Evolutionary conservation across 805 yeast species (phyloP), one percentile per base, ranked within the genome.

Genomic region (Zygoascus flipseniorum): DNA sequence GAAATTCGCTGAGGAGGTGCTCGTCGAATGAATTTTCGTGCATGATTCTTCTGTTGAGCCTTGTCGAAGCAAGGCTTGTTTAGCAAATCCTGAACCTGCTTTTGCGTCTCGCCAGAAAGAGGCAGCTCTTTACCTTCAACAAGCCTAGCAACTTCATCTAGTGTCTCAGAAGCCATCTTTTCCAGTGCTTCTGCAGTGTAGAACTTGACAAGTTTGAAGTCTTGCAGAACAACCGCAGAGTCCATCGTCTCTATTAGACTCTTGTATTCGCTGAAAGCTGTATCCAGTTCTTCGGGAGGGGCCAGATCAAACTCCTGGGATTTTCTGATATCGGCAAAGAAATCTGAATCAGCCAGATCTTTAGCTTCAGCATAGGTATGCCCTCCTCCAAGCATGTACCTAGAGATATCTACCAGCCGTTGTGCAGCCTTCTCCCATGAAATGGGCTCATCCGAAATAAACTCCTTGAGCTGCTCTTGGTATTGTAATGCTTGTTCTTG

Each of bases 381-480:
- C n/a, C 92, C 95, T 57, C 80, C 81, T 58, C 80, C 81, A 58
- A 75, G 75, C 52, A 82, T 60, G 56, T 74, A 78, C 51, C 78
- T 78, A 56, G 78, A 79, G 49, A 85, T 70, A 44, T 73, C 69
- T 5, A 76, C 64, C 45, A 87, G 70, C 65, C 93, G 81, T 37
- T 69, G 64, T 3, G 79, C 69, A n/a, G 79, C 81, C 23, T 72
- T 44, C 0, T 57, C 61, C 16, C 61, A 37, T 20, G 52, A 41
- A 11, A 39, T 28, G n/a, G 37, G 14, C 47, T 72, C 73, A 5
- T 60, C 63, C 32, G 70, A 73, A 32, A 59, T 54, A 9, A 67
- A 52, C 8, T 48, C 59, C 8, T 63, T 60, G 14, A 61, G 52
- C 23, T 67, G 65, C 23, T 65, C 56, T 8, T 60, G 47, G 54